A percentile compares a stretch with the other conserved stretches of the same genome.
phyloP scores from a whole-genome alignment of 2,329 filamentous ascomycete genomes.

The Fusarium aywerte region DNA sequence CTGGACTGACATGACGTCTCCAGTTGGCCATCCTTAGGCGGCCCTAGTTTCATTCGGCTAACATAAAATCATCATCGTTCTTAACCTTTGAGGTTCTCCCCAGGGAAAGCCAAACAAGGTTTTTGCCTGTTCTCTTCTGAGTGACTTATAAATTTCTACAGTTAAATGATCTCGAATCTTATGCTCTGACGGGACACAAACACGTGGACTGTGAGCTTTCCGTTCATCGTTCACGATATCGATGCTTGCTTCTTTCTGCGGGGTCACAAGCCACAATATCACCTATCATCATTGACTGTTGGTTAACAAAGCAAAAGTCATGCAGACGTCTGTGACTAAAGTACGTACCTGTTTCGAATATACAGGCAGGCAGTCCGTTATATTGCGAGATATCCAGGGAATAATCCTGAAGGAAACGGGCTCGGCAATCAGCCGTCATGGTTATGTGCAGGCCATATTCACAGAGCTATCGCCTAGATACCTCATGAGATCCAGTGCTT shows the following conservation, averaged over 20 bases:
- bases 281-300: background rate
- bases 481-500: background rate
- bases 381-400: no score
- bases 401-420: background rate
- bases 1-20: constrained; percentile 20
- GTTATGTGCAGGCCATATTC: background rate
- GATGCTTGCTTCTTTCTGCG: constrained; percentile 6
- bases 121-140: background rate
- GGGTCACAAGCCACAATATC: background rate
- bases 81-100: no score
- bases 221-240: background rate
- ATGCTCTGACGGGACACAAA: background rate
- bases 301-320: background rate
- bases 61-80: no score
- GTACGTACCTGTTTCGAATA: background rate
- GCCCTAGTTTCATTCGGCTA: constrained; percentile 6
- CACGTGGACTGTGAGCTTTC: background rate
- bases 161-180: background rate
- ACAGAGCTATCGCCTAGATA: background rate
- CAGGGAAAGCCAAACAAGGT: background rate
- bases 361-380: background rate
- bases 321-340: no score
- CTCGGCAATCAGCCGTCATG: background rate
- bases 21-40: background rate
- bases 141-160: background rate